Base-by-base conservation (phyloP, 352 stramenopile species). In the Phytophthora pseudosyringae region DNA sequence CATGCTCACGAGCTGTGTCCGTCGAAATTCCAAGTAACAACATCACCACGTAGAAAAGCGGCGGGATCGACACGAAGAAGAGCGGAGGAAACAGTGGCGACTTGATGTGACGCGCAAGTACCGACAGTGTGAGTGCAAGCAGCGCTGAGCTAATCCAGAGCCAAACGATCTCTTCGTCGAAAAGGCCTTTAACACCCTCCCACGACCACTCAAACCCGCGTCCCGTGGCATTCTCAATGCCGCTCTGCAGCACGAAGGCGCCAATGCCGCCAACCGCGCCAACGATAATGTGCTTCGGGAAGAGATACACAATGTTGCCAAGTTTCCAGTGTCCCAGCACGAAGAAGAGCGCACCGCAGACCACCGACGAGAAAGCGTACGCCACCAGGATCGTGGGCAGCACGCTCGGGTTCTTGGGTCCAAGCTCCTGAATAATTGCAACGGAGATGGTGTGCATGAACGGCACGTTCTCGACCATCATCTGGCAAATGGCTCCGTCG, bases 401-500 rank as follows among this genome's bases (percentile, higher is more conserved):
- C 7, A 86, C 82, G 15, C 82, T 84, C 13, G 89, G 76, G 33
- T 76, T 89, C 46, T 73, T 80, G 12, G 84, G 75, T 10, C 90
- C 93, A 31, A 97, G 71, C 46, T 95, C 75, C 39, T 91, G 73
- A 64, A 98, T 95, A 64, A 95, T 92, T 13, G 78, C 72, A 35
- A 92, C 76, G 13, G 91, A 88, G 31, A 99, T 78, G 7, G 87
- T 89, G 71, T 98, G 91, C 81, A 95, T 96, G 75, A 99, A 99
- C 21, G 96, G 96, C 48, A 98, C 89, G 69, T 98, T 98, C 71
- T 99, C 96, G 33, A 98, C 91, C 94, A 99, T 98, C 87, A 98
- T 97, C 68, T 91, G 88, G 57, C 81, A 82, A 52, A 94, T 86
- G 0, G 81, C 65, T 9, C 85, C 79, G 46, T 91, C 78, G 47